Evolutionary conservation across 371 early-diverging fungal genomes (phyloP), one percentile per base, ranked within the genome.

Genomic region (Coemansia sp.): DNA sequence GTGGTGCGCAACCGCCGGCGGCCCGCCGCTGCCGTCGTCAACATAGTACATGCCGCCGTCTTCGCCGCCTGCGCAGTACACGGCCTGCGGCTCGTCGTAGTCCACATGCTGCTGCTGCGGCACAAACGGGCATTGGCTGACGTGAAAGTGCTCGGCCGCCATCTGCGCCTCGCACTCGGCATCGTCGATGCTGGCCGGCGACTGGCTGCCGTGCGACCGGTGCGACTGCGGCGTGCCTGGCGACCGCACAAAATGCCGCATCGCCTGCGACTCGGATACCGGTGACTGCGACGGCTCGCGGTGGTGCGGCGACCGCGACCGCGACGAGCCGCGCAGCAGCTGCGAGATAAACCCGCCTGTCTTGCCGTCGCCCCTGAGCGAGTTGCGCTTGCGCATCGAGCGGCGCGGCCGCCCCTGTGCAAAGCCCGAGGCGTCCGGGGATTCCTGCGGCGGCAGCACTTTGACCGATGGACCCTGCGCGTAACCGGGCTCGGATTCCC

Each of bases 271-370:
- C 31, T 51, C 14, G 29, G 34, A 10, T 2, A 14, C 42, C n/a
- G 42, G 6, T 37, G 39, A 31, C 42, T 31, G 32, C 31, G 56
- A 3, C 42, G 43, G 16, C 4, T 29, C 44, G 7, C 10, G 4
- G 11, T 37, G 36, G 29, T 40, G 50, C 34, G 44, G 67, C 18
- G 61, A 46, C 43, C 52, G 61, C n/a, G 50, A 43, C 36, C 61
- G 55, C 12, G 60, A 47, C 5, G 56, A 18, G 10, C 66, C 70
- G 2, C 70, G 56, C 39, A 74, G 34, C 4, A 74, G 58, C 50
- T 74, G 69, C 59, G 75, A 69, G 32, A 74, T 74, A 37, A 74
- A 74, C 9, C 69, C 64, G 7, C 66, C 66, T 11, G 51, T 46
- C 5, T 31, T 29, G 38, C 67, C 40, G 24, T 60, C 67, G n/a